Base-by-base conservation (phyloP, 2,329 filamentous ascomycete species). In the Aureobasidium sp. region DNA sequence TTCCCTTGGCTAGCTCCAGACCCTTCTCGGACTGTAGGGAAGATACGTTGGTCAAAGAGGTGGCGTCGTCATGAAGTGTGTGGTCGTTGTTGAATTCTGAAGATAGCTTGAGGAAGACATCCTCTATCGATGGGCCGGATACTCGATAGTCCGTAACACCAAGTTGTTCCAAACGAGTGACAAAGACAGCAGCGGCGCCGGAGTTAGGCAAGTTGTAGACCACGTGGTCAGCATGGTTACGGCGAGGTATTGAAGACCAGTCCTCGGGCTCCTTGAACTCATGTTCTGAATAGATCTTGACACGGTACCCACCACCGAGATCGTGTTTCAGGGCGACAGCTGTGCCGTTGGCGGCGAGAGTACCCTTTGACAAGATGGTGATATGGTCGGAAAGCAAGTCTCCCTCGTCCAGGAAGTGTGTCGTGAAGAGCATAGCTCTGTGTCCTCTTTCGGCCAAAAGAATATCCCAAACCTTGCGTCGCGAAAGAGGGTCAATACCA, bases 381-480 rank as follows among this genome's bases (percentile, higher is more conserved):
- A 98, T 97, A 68, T 95, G 91, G 74, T 98, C 95, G 0, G 94
- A 92, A 1, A 98, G 85, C 1, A 97, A 83, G 74, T 98, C 95
- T 0, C 95, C 95, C 78, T 98, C 95, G 73, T 98, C 95, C 11
- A 98, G 84, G 77, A 97, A 98, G 77, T 98, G 95, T 0, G 95
- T 98, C 0, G 95, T 98, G 66, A 98, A 79, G 48, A 98, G 88
- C 71, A 97, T 92, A 0, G 95, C 97, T 48, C 95, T 85, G 67
- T 85, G 85, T 25, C 94, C 94, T 66, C 95, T 89, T 77, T 97
- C 94, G 1, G 92, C 92, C 16, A 97, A 83, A 27, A 98, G 83
- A 67, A 98, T 98, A 71, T 97, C 94, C 95, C 95, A 98, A 29
- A 98, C 93, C 80, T 97, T 97, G 33, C 94, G 84, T 64, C 95